Base-by-base conservation (phyloP, 108 stramenopile genomes). In the Fragilaria radians region DNA sequence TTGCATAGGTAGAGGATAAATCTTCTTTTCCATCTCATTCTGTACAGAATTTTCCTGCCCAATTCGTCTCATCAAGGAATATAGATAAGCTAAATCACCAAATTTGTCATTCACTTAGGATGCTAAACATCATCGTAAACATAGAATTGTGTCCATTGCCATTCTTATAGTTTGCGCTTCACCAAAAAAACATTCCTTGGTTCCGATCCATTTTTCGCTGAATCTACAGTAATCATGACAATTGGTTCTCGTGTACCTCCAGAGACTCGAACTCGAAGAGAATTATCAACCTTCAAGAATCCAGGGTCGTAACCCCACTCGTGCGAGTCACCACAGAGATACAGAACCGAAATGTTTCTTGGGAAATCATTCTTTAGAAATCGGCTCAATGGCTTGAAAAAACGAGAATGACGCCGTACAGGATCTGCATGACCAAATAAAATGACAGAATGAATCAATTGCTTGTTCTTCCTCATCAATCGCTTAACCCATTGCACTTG, bases 401-500 rank as follows among this genome's bases (percentile, higher is more conserved):
- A 42, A 42, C 14, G 11, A 14, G 36, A 7, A 14, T 42, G 36
- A 42, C 14, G 7, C 14, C 11, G 36, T 42, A 7, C 36, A 11
- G 36, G 36, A 42, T 42, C 36, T 42, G 36, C 36, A 7, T 42
- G 36, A 7, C 36, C 36, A 42, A 42, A 42, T 14, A 42, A 42
- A 7, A 42, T 14, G 11, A 42, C 36, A 7, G 36, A 42, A 14
- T 42, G 36, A 14, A 42, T 42, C 14, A 42, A 14, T 14, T 42
- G 7, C 11, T 42, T 42, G 7, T 14, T 42, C 36, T 7, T 14
- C 14, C 36, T 42, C 36, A 42, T 42, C 36, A 42, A 42, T 11
- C 36, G 11, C 14, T 42, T 42, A 11, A 42, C 36, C 76, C 76
- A 77, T 1, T 34, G 5, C 50, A 77, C 31, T 32, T 77, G 54